phyloP scores from a whole-genome alignment of 1,139 yeast species.

The Pneumocystis canis region DNA sequence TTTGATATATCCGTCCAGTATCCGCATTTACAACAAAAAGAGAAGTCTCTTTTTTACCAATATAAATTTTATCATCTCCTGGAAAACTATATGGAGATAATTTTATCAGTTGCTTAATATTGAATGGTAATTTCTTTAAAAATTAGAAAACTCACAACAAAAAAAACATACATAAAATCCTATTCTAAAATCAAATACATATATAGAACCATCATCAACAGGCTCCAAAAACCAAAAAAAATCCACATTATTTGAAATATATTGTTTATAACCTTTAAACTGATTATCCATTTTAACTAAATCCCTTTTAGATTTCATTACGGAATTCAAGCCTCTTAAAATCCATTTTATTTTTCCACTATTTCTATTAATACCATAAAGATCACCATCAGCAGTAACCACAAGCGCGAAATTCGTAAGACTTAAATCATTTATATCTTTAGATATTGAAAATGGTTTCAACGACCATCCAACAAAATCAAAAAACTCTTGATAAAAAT shows the following conservation, averaged over 20 bases:
- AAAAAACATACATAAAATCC: slow-evolving; percentile 29
- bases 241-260: slow-evolving; percentile 20
- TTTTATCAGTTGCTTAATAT: slow-evolving; percentile 61
- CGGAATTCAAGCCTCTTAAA: slow-evolving; percentile 34
- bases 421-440: slow-evolving; percentile 35
- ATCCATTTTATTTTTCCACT: slow-evolving; percentile 75
- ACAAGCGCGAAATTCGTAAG: slow-evolving; percentile 51
- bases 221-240: slow-evolving; percentile 83
- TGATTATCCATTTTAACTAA: slow-evolving; percentile 13
- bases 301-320: slow-evolving; percentile 23
- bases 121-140: slow-evolving; percentile 64
- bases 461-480: background rate
- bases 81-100: slow-evolving; percentile 63
- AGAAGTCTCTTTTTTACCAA: slow-evolving; percentile 69
- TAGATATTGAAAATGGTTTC: background rate
- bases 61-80: slow-evolving; percentile 79
- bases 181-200: slow-evolving; percentile 59
- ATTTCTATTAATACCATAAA: slow-evolving; percentile 66
- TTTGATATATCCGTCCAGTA: slow-evolving; percentile 62
- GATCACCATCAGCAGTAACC: slow-evolving; percentile 76
- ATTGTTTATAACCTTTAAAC: slow-evolving; percentile 18
- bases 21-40: slow-evolving; percentile 58
- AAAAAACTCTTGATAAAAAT: background rate
- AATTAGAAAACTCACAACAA: background rate
- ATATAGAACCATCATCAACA: slow-evolving; percentile 69